phyloP scores from a whole-genome alignment of 1,139 yeast genomes.

The Sugiyamaella xylanicola region DNA sequence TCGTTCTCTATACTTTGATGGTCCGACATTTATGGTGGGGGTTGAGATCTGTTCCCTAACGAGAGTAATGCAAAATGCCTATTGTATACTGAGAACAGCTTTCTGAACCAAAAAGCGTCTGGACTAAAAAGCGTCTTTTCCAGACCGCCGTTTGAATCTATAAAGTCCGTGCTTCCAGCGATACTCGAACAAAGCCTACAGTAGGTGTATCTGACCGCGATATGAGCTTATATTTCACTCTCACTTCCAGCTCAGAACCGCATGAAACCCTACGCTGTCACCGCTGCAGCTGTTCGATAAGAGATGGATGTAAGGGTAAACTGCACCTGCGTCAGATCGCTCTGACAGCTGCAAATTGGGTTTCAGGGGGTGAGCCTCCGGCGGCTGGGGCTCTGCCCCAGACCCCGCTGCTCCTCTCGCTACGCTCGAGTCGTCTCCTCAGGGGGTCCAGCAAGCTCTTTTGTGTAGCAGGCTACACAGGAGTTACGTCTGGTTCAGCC shows the following conservation, averaged over 20 bases:
- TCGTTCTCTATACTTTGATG: slow-evolving; percentile 10
- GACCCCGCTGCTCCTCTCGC: background rate
- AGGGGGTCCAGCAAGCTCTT: background rate
- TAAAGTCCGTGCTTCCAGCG: no score
- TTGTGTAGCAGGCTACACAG: background rate
- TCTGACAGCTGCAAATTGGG: no score
- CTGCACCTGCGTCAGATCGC: no score
- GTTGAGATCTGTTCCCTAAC: slow-evolving; percentile 5
- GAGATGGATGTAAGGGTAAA: background rate
- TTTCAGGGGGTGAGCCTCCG: background rate
- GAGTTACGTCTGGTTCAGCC: background rate
- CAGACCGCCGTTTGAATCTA: no score
- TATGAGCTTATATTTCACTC: background rate
- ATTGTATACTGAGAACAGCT: no score
- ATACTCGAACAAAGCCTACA: no score
- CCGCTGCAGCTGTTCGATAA: background rate
- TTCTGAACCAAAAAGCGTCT: no score
- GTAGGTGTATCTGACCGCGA: no score
- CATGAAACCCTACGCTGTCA: background rate
- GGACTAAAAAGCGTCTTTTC: no score
- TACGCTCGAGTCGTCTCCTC: background rate
- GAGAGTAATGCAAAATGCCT: background rate
- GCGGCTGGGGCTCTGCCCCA: background rate
- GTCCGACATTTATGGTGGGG: slow-evolving; percentile 11
- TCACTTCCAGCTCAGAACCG: background rate